Conservation (phyloP, 2,329 filamentous ascomycete species). For the Aspergillus neotritici region DNA sequence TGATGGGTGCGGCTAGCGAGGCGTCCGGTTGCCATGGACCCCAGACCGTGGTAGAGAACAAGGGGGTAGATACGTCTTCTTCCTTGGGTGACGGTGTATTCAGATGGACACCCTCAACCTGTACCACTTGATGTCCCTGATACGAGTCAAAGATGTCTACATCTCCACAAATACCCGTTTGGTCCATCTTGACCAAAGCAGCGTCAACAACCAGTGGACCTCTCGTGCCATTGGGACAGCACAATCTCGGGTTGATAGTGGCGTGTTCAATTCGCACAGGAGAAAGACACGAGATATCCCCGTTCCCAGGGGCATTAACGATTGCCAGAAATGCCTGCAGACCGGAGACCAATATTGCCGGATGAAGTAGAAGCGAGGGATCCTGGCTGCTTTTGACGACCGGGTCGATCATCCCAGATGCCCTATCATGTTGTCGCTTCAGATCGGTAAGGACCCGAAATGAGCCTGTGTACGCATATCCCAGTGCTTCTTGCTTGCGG, state of each 20-base stretch:
- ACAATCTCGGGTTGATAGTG: constrained; percentile 1
- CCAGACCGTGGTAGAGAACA: too few species aligned
- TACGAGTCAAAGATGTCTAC: constrained; percentile 1
- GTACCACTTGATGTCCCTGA: neutral
- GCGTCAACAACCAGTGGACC: neutral
- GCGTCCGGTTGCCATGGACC: neutral
- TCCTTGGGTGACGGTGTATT: neutral
- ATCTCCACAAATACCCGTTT: constrained; percentile 1
- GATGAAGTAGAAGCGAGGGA: constrained; percentile 12
- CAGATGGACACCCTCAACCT: constrained; percentile 3
- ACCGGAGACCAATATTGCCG: constrained; percentile 16
- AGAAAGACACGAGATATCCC: constrained; percentile 7
- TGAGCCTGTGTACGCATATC: neutral
- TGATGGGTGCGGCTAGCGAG: neutral
- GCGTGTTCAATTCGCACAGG: constrained; percentile 10
- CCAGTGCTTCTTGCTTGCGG: neutral
- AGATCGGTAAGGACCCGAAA: constrained; percentile 2
- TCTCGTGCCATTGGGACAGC: neutral
- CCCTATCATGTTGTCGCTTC: neutral
- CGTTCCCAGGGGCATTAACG: constrained; percentile 11
- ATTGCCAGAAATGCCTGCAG: constrained; percentile 24
- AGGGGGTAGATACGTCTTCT: too few species aligned
- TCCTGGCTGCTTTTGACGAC: neutral
- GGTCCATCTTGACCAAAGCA: neutral
- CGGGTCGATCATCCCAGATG: neutral